A percentile compares a stretch with the other conserved stretches of the same genome.
These are phyloP conservation scores for Populus tomentosa DNA, from an alignment of 441 rosid genomes.

Conservation along the genomic window DNA sequence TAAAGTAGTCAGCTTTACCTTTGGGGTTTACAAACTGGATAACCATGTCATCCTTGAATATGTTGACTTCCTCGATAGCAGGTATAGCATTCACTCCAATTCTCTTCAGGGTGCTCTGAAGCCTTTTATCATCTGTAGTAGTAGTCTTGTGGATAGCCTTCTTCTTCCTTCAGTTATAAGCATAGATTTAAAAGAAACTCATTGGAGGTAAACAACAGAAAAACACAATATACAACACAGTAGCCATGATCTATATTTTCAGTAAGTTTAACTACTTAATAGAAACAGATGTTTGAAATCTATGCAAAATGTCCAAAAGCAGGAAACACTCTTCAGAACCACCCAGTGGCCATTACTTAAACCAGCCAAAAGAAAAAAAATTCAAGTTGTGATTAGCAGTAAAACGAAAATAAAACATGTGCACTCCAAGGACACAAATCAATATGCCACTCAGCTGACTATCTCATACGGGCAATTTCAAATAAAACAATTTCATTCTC, in stretches of 20 bases:
- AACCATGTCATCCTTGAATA: slow-evolving; percentile 85
- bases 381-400: background rate
- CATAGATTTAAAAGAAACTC: background rate
- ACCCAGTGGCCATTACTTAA: background rate
- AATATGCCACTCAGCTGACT: too few relatives aligned
- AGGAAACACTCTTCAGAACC: background rate
- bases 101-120: slow-evolving; percentile 87
- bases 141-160: slow-evolving; percentile 93
- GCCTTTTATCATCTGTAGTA: slow-evolving; percentile 88
- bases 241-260: background rate
- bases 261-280: too few relatives aligned
- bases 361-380: background rate
- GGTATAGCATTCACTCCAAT: slow-evolving; percentile 86
- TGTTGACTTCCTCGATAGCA: slow-evolving; percentile 91
- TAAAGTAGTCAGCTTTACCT: slow-evolving; percentile 30
- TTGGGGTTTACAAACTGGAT: slow-evolving; percentile 81
- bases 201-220: background rate
- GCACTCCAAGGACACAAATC: background rate
- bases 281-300: background rate
- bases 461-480: too few relatives aligned
- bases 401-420: background rate
- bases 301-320: background rate
- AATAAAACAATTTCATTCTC: too few relatives aligned
- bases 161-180: slow-evolving; percentile 59
- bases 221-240: background rate